Conservation (phyloP, 1,284 basidiomycete genomes). For the Moniliophthora roreri region DNA sequence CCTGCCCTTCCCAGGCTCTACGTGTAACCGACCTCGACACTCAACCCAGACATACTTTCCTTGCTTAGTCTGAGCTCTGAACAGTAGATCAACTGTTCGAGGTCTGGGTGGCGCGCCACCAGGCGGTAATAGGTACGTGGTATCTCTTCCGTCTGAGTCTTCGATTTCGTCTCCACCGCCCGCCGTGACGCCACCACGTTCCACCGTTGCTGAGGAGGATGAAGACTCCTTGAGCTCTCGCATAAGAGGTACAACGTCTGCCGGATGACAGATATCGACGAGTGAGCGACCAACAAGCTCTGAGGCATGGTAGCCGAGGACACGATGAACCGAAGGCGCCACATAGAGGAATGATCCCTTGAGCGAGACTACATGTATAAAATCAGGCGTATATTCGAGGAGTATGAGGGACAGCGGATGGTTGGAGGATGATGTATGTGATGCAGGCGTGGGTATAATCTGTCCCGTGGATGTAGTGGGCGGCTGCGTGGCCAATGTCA, state of each 20-base stretch:
- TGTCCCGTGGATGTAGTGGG: neutral
- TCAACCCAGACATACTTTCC: constrained; percentile 85
- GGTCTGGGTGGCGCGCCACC: constrained; percentile 7
- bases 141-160: neutral
- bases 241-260: constrained; percentile 89
- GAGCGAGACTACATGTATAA: constrained; percentile 88
- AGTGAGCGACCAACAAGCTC: constrained; percentile 82
- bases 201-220: constrained; percentile 27
- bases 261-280: constrained; percentile 82
- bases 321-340: constrained; percentile 73
- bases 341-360: constrained; percentile 95
- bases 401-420: constrained; percentile 63
- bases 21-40: constrained; percentile 79
- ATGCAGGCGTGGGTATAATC: constrained; percentile 13
- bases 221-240: constrained; percentile 88
- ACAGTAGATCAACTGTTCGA: constrained; percentile 50
- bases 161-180: neutral
- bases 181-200: neutral
- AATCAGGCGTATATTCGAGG: constrained; percentile 72
- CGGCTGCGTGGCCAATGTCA: constrained; percentile 16
- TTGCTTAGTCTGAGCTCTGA: constrained; percentile 67
- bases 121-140: neutral
- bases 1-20: constrained; percentile 87
- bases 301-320: constrained; percentile 79
- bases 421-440: constrained; percentile 25